Evolutionary conservation across 73 alveolate species (phyloP).

Genomic region (Urostyla sp.): DNA sequence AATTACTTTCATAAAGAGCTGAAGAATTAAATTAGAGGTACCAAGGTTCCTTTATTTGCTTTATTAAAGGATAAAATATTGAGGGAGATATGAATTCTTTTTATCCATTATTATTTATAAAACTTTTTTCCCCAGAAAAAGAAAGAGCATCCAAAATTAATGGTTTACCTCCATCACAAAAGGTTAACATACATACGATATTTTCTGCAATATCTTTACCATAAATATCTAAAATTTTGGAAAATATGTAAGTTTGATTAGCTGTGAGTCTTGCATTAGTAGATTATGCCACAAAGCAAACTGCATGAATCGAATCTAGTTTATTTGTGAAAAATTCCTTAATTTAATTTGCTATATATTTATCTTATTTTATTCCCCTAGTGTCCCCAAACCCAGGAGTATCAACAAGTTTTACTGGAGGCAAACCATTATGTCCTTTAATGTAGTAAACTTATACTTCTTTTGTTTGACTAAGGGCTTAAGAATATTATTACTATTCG

Average conservation of each 20-base stretch:
- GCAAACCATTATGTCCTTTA: slow-evolving; percentile 1
- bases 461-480: neutral
- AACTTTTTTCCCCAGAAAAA: slow-evolving; percentile 4
- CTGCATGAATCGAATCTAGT: slow-evolving; percentile 41
- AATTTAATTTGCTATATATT: slow-evolving; percentile 5
- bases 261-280: slow-evolving; percentile 36
- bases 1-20: neutral
- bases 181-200: slow-evolving; percentile 46
- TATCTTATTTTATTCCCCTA: slow-evolving; percentile 26
- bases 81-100: neutral
- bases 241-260: slow-evolving; percentile 15
- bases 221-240: slow-evolving; percentile 1
- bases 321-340: neutral
- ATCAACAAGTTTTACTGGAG: slow-evolving; percentile 38
- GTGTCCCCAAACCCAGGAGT: slow-evolving; percentile 63
- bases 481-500: neutral
- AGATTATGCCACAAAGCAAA: slow-evolving; percentile 41
- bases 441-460: neutral
- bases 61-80: neutral
- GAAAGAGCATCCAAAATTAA: slow-evolving; percentile 1
- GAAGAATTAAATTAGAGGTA: slow-evolving; percentile 44
- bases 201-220: slow-evolving; percentile 48
- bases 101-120: neutral
- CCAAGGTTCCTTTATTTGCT: slow-evolving; percentile 33
- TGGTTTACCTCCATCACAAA: slow-evolving; percentile 50